Evolutionary conservation across 192 early-diverging fungal genomes (phyloP), one percentile per base, ranked within the genome.

Genomic region (Cladochytrium replicatum): DNA sequence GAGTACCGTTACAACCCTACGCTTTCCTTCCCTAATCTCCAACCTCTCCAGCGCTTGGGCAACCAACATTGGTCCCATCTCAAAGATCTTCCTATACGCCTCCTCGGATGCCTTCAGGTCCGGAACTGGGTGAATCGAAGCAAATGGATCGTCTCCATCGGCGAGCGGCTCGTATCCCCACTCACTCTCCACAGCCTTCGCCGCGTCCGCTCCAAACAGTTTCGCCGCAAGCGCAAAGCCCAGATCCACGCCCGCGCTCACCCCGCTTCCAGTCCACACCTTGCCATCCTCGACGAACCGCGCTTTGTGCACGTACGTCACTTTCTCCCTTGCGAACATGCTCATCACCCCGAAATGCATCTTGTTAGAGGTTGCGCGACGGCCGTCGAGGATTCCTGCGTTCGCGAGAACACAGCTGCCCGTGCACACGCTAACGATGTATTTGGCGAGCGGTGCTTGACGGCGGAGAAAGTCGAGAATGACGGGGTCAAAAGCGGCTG

Each of bases 181-280:
- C 22, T 27, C 26, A 6, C n/a, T 29, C 13, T 21, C 22, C 3
- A 52, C 41, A n/a, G 15, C 5, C 6, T 43, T 17, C 4, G 42
- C 43, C 9, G 30, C 31, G 1, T 3, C 31, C 7, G 41, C 39
- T 2, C 48, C 46, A 32, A 54, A 65, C 7, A 65, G 27, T 27
- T 38, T 4, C 22, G 15, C 28, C 2, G 34, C 45, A 9, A 65
- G 32, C 9, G 40, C 21, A 43, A 47, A 37, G 6, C 45, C 65
- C 43, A 61, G 38, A 46, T 68, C 66, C 29, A 60, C 24, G 19
- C 66, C 66, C 7, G 66, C 66, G 9, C 57, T 50, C 19, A 68
- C 66, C 9, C 66, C 66, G 19, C 42, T 48, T 7, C 52, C 44
- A 11, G 66, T 68, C n/a, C 51, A 28, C 19, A 60, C 19, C 11